Base-by-base conservation (phyloP, 495 filamentous ascomycete genomes). In the Aspergillus sclerotiicarbonarius region DNA sequence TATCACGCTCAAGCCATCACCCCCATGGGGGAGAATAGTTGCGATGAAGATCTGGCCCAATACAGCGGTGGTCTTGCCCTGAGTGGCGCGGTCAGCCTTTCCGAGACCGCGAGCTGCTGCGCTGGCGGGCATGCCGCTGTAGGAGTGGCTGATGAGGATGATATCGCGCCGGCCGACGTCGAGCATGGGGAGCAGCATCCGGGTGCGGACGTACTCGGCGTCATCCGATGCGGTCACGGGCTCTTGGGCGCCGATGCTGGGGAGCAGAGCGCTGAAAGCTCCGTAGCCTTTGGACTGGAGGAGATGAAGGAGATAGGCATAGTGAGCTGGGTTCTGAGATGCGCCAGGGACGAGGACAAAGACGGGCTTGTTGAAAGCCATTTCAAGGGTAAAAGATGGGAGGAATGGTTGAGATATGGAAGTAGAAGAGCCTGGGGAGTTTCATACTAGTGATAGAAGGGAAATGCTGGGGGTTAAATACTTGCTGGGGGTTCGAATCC, bases 61-160 rank as follows among this genome's bases (percentile, higher is more conserved):
- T 18, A 47, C 44, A 16, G 44, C 4, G 7, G 44, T 47, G 19
- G 44, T 19, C 18, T 47, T 47, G 5, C 44, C 18, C 44, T 20
- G 5, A 5, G 44, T 16, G 7, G 44, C 44, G 18, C 44, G 44
- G 6, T 47, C 44, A 25, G 44, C 44, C 5, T n/a, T n/a, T 19
- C 44, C 19, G 1, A 47, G 44, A 6, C 44, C 44, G 5, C 16
- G 18, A 12, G 44, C 44, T n/a, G 44, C 44, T 6, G 44, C 44
- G 44, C 44, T 47, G 18, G 44, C 44, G 7, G 44, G 44, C 44
- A 47, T 47, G 9, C 44, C 44, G 18, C 44, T 21, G 44, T 20
- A 47, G 44, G 44, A 47, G 44, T 47, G 44, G 18, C 44, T 47
- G 44, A 47, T 47, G n/a, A 47, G 44, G 44, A 47, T 47, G 16